These are phyloP conservation scores for Xanthoceras sorbifolium DNA, from an alignment of 345 rosid species.

Conservation along the genomic window DNA sequence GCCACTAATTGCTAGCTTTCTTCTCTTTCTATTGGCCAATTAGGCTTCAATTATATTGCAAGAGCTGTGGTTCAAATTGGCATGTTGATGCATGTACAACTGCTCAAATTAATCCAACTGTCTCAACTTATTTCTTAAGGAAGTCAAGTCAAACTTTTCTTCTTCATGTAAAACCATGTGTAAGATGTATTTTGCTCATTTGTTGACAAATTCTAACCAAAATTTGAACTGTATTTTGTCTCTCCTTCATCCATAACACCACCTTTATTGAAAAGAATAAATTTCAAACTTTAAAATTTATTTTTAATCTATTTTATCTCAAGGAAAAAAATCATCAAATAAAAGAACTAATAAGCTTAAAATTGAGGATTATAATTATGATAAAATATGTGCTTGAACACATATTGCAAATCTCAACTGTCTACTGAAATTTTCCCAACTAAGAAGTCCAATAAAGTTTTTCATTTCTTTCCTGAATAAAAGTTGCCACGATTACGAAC, in stretches of 20 bases:
- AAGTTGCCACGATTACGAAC: conserved; percentile 6
- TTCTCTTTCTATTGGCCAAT: not conserved
- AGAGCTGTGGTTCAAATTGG: not conserved
- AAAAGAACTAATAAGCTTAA: not conserved
- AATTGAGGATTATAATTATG: not conserved
- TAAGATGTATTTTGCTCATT: not conserved
- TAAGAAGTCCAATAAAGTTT: conserved; percentile 2
- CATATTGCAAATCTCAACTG: conserved; percentile 4
- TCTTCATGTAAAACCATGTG: not conserved
- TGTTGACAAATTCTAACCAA: not conserved
- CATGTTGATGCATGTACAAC: not conserved
- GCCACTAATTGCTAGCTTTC: not conserved
- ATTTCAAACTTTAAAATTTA: no score
- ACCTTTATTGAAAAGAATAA: no score
- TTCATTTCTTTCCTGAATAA: conserved; percentile 13
- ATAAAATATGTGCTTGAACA: not conserved
- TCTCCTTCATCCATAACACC: not conserved
- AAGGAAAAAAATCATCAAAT: not conserved
- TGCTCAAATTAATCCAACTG: not conserved
- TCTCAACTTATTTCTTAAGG: not conserved
- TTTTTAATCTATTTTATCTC: not conserved
- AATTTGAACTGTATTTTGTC: not conserved
- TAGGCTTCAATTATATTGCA: not conserved
- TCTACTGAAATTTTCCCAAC: not conserved
- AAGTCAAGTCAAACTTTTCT: not conserved